These are phyloP conservation scores for Achaetomiella virescens DNA, from an alignment of 495 filamentous ascomycete genomes.

Conservation along the genomic window DNA sequence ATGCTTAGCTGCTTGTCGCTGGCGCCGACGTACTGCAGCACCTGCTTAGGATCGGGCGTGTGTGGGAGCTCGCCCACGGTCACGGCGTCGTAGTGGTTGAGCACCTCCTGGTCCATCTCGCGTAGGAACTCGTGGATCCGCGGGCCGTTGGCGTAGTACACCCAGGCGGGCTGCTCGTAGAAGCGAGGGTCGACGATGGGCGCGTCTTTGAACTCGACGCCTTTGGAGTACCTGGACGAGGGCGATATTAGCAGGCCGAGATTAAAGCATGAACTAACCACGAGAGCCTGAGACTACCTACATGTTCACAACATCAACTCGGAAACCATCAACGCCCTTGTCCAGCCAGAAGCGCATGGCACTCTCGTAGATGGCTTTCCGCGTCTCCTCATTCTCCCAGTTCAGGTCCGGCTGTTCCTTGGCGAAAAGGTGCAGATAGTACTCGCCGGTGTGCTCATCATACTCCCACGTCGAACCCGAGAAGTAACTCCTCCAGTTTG, in stretches of 20 bases:
- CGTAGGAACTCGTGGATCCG: slow-evolving; percentile 59
- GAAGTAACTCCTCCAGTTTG: slow-evolving; percentile 59
- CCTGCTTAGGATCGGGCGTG: slow-evolving; percentile 50
- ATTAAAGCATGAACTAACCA: neutral
- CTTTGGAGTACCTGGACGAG: slow-evolving; percentile 49
- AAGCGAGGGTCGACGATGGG: slow-evolving; percentile 43
- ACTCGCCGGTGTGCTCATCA: slow-evolving; percentile 58
- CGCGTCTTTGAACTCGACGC: slow-evolving; percentile 53
- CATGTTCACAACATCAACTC: slow-evolving; percentile 63
- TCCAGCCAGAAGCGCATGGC: slow-evolving; percentile 67
- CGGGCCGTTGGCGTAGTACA: slow-evolving; percentile 57
- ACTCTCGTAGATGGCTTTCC: slow-evolving; percentile 59
- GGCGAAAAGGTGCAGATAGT: slow-evolving; percentile 65
- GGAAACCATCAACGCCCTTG: slow-evolving; percentile 61
- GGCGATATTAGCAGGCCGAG: neutral
- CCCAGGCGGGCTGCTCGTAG: slow-evolving; percentile 43
- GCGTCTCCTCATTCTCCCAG: slow-evolving; percentile 59
- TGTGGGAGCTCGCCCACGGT: slow-evolving; percentile 69
- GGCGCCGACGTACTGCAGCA: slow-evolving; percentile 52
- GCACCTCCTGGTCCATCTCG: slow-evolving; percentile 53
- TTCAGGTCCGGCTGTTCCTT: slow-evolving; percentile 66
- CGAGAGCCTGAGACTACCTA: neutral
- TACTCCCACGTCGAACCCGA: slow-evolving; percentile 58
- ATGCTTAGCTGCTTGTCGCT: slow-evolving; percentile 62
- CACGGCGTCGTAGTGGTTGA: slow-evolving; percentile 61